Evolutionary conservation across 2,329 filamentous ascomycete species (phyloP).

Genomic region (Sordariomycetes sp.): DNA sequence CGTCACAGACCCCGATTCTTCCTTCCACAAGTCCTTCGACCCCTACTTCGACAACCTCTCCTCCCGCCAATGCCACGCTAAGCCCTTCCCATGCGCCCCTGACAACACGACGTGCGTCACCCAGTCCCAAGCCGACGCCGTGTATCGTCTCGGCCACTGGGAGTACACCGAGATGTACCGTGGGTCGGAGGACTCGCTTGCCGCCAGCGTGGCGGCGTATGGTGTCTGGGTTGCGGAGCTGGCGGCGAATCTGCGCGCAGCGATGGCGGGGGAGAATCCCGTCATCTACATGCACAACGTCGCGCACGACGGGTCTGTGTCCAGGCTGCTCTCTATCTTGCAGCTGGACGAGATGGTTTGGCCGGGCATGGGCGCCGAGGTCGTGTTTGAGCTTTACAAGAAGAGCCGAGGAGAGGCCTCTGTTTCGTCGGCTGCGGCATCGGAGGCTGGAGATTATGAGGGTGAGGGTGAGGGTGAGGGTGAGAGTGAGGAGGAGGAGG

Average conservation of each 20-base stretch:
- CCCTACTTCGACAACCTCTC: slow-evolving; percentile 81
- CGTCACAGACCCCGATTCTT: slow-evolving; percentile 37
- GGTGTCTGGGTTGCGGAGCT: slow-evolving; percentile 68
- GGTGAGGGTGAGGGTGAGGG: too few relatives aligned
- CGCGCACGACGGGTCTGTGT: slow-evolving; percentile 65
- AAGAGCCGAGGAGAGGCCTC: slow-evolving; percentile 13
- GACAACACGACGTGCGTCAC: slow-evolving; percentile 44
- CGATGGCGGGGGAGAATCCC: slow-evolving; percentile 23
- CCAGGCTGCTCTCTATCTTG: slow-evolving; percentile 52
- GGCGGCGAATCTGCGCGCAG: slow-evolving; percentile 46
- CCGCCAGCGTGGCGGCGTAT: slow-evolving; percentile 45
- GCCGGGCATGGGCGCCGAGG: slow-evolving; percentile 71
- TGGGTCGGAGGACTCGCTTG: slow-evolving; percentile 47
- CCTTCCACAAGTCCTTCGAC: slow-evolving; percentile 61
- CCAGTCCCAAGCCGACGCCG: slow-evolving; percentile 47
- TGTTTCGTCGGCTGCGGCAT: slow-evolving; percentile 9
- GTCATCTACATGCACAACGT: slow-evolving; percentile 59
- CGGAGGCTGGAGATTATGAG: slow-evolving; percentile 15
- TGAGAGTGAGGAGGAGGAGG: too few relatives aligned
- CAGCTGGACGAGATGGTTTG: slow-evolving; percentile 69
- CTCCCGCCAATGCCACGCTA: slow-evolving; percentile 62
- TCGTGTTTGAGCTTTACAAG: slow-evolving; percentile 62
- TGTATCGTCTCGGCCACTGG: slow-evolving; percentile 67
- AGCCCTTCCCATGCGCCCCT: slow-evolving; percentile 54
- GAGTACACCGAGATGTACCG: slow-evolving; percentile 73